A percentile compares a stretch with the other conserved stretches of the same genome.
These are phyloP conservation scores for Gloeostereum incarnatum DNA, from an alignment of 768 basidiomycete genomes.

Conservation along the genomic window DNA sequence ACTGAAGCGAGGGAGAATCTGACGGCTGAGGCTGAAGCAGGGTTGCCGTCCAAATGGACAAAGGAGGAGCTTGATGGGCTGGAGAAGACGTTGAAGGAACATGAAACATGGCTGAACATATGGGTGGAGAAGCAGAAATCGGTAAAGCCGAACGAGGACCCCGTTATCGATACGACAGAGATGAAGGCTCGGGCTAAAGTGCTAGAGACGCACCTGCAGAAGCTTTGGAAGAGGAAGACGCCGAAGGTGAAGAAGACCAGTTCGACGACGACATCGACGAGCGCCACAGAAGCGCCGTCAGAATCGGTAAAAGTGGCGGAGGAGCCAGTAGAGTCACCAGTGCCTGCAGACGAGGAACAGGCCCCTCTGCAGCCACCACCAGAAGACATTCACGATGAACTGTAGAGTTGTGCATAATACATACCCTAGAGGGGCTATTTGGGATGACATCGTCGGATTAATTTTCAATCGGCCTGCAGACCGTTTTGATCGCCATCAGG, in stretches of 20 bases:
- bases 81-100: constrained; percentile 66
- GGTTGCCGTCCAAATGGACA: constrained; percentile 73
- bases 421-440: too few relatives aligned
- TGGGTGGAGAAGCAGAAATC: constrained; percentile 77
- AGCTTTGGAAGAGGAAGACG: constrained; percentile 56
- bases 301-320: constrained; percentile 11
- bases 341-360: constrained; percentile 2
- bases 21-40: constrained; percentile 51
- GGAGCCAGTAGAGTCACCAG: constrained; percentile 11
- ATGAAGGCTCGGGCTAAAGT: constrained; percentile 78
- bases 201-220: constrained; percentile 67
- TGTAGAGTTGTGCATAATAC: too few relatives aligned
- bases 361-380: too few relatives aligned
- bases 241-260: constrained; percentile 54
- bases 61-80: constrained; percentile 76
- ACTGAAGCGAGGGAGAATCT: constrained; percentile 68
- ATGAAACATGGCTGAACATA: constrained; percentile 77
- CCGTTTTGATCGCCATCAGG: too few relatives aligned
- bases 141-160: constrained; percentile 68
- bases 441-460: too few relatives aligned
- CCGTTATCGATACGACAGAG: constrained; percentile 78
- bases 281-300: constrained; percentile 6
- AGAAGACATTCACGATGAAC: too few relatives aligned
- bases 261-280: constrained; percentile 19
- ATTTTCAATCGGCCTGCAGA: too few relatives aligned